Evolutionary conservation across 768 basidiomycete species (phyloP).

Genomic region (Macrolepiota dolichaula): DNA sequence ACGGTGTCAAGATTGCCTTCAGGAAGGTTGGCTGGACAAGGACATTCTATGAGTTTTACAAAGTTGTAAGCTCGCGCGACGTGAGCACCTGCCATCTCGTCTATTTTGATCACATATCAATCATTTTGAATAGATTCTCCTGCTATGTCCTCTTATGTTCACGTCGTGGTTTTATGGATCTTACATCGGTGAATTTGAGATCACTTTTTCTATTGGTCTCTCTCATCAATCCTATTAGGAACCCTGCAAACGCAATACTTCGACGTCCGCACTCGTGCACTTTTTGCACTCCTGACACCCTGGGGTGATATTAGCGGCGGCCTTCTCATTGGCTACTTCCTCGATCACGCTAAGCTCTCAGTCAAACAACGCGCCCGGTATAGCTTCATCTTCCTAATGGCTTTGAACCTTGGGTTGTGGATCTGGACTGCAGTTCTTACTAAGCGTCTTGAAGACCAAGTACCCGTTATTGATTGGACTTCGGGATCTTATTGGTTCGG

Average conservation of each 20-base stretch:
- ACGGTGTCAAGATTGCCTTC: conserved; percentile 26
- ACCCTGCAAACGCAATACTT: conserved; percentile 31
- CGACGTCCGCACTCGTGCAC: conserved; percentile 26
- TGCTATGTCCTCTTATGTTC: conserved; percentile 29
- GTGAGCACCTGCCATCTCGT: conserved; percentile 12
- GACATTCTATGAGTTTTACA: conserved; percentile 25
- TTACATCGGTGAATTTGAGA: conserved; percentile 20
- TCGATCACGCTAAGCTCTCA: conserved; percentile 24
- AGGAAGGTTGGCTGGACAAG: conserved; percentile 24
- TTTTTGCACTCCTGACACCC: conserved; percentile 27
- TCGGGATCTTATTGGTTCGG: conserved; percentile 22
- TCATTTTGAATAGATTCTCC: conserved; percentile 20
- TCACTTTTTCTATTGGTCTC: neutral
- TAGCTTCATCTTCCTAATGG: conserved; percentile 27
- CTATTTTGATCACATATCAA: neutral
- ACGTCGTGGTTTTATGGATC: conserved; percentile 31
- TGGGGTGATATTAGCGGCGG: conserved; percentile 27
- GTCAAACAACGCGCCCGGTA: conserved; percentile 28
- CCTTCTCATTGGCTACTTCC: conserved; percentile 29
- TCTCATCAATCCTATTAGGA: conserved; percentile 10
- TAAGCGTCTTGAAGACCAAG: conserved; percentile 24
- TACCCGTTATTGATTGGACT: conserved; percentile 31
- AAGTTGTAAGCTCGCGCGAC: conserved; percentile 23
- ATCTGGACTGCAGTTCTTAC: conserved; percentile 29
- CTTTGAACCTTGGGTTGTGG: conserved; percentile 27